Evolutionary conservation across 2,329 filamentous ascomycete genomes (phyloP).

Genomic region (Fusarium luffae): DNA sequence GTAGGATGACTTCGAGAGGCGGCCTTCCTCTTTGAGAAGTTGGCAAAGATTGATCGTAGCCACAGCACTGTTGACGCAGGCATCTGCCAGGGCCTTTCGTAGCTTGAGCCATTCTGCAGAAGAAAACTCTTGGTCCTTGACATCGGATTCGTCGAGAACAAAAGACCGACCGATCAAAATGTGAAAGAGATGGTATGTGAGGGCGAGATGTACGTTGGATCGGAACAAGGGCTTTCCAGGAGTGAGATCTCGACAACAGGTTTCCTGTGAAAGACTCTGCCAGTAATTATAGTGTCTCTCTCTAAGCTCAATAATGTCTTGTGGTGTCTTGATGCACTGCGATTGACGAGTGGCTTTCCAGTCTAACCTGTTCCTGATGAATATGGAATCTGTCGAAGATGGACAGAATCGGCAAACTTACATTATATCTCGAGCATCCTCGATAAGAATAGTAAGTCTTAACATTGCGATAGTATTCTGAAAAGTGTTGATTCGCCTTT

Average conservation of each 20-base stretch:
- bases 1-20: slow-evolving; percentile 40
- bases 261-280: slow-evolving; percentile 27
- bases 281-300: slow-evolving; percentile 17
- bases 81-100: slow-evolving; percentile 18
- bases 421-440: slow-evolving; percentile 39
- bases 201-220: slow-evolving; percentile 38
- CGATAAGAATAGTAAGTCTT: slow-evolving; percentile 34
- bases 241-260: slow-evolving; percentile 29
- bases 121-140: neutral
- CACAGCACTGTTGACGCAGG: slow-evolving; percentile 27
- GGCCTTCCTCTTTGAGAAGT: slow-evolving; percentile 16
- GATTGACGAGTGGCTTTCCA: slow-evolving; percentile 19
- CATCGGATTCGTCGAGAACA: slow-evolving; percentile 26
- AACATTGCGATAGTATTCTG: slow-evolving; percentile 31
- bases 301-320: slow-evolving; percentile 21
- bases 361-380: slow-evolving; percentile 9
- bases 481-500: slow-evolving; percentile 27
- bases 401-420: neutral
- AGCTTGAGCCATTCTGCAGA: slow-evolving; percentile 10
- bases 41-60: slow-evolving; percentile 31
- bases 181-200: slow-evolving; percentile 37
- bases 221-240: slow-evolving; percentile 36
- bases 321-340: neutral
- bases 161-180: slow-evolving; percentile 40
- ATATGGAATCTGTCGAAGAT: neutral